Evolutionary conservation across 495 filamentous ascomycete genomes (phyloP), one percentile per base, ranked within the genome.

Genomic region (Sphaerosporella brunnea): DNA sequence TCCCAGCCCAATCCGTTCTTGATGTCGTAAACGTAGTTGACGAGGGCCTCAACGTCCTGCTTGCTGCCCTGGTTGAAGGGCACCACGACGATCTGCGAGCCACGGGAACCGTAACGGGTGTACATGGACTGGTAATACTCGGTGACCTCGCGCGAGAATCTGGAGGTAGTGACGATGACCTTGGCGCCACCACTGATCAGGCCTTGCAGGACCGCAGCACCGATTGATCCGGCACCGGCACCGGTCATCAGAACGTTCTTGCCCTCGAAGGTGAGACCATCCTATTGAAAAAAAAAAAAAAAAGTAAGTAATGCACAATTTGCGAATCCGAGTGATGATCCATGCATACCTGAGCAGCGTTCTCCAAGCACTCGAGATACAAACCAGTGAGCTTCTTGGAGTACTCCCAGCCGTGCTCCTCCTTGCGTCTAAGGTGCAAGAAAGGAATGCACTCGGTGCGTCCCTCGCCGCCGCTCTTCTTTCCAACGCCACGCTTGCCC

Each of bases 121-220:
- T 96, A 99, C 85, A 99, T 96, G 36, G 82, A 78, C 67, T 96
- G 90, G 67, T 96, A 99, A 68, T 96, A 96, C 67, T 99, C 92
- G 20, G 92, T 99, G 42, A 96, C 90, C 61, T 95, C 82, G 30
- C 84, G 84, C 1, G 92, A 96, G 72, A 86, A 96, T 49, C 90
- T 78, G 62, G 83, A 92, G 23, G 90, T 96, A 7, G 90, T 96
- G 47, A 99, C 90, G 44, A 94, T 66, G 26, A 99, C 90, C 68
- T 85, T 86, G 54, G 88, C 90, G 58, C 90, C 90, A 64, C 92
- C 90, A 59, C 83, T 92, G 64, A 99, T 87, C 49, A 99, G 69
- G 28, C 90, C 90, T 65, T 96, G 87, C 10, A 99, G 73, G 36
- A 99, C 88, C 49, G 96, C 90, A n/a, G 92, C 92, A 59, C 87